Evolutionary conservation across 768 basidiomycete genomes (phyloP).

Genomic region (Trametes cingulata): DNA sequence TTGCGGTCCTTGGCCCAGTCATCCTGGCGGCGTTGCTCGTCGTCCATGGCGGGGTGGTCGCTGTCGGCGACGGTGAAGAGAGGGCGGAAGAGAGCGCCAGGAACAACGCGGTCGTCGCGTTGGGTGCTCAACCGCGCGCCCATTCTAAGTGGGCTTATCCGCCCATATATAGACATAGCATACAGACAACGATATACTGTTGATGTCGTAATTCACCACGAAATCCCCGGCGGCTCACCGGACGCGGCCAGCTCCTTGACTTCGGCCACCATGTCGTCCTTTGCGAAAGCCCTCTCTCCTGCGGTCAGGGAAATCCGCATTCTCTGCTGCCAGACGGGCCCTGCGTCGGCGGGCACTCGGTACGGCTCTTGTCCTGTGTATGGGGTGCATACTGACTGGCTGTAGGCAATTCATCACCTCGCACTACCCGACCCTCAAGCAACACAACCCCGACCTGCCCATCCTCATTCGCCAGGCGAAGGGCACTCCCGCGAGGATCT

Average conservation of each 20-base stretch:
- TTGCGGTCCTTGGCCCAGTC: conserved; percentile 72
- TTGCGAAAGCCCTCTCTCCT: conserved; percentile 69
- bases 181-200: background rate
- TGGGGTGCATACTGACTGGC: background rate
- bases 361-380: conserved; percentile 33
- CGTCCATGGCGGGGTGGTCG: conserved; percentile 32
- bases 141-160: conserved; percentile 8
- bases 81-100: conserved; percentile 13
- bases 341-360: conserved; percentile 81
- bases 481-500: conserved; percentile 78
- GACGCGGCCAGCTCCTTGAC: conserved; percentile 4
- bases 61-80: conserved; percentile 10
- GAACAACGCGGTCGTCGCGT: conserved; percentile 20
- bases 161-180: conserved; percentile 5
- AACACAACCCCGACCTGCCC: conserved; percentile 85
- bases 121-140: conserved; percentile 15
- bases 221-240: conserved; percentile 2
- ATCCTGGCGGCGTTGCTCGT: conserved; percentile 50
- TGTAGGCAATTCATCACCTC: conserved; percentile 76
- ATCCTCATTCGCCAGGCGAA: conserved; percentile 78
- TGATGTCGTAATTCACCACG: background rate
- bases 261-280: conserved; percentile 43
- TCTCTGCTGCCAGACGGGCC: conserved; percentile 74
- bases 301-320: conserved; percentile 80
- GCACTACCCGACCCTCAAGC: conserved; percentile 73